Conservation (phyloP, 2,329 filamentous ascomycete genomes). For the Huntiella decipiens region DNA sequence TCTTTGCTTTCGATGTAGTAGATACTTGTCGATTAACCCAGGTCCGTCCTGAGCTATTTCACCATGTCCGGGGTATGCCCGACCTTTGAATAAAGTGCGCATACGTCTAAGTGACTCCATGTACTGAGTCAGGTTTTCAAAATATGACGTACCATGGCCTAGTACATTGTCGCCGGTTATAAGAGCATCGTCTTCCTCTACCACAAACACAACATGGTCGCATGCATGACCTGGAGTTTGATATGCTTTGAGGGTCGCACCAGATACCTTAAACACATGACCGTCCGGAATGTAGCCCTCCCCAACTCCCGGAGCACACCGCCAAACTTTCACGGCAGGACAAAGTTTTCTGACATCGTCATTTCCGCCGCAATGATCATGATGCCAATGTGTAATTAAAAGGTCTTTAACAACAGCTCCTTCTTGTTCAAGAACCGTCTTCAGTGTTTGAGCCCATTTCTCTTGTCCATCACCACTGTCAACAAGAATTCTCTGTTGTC, state of each 20-base stretch:
- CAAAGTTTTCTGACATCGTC: conserved; percentile 44
- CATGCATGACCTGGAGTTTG: conserved; percentile 49
- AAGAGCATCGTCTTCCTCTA: conserved; percentile 63
- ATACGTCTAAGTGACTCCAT: conserved; percentile 51
- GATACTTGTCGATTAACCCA: conserved; percentile 61
- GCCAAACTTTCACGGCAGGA: conserved; percentile 47
- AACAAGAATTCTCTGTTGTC: conserved; percentile 54
- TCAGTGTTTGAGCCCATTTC: conserved; percentile 51
- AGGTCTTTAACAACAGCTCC: conserved; percentile 47
- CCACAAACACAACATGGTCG: conserved; percentile 64
- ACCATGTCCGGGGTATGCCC: conserved; percentile 79
- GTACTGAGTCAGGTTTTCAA: conserved; percentile 56
- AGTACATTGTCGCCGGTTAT: conserved; percentile 83
- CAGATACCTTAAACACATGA: conserved; percentile 35
- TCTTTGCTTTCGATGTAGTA: conserved; percentile 58
- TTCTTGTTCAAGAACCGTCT: conserved; percentile 45
- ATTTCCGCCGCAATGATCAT: conserved; percentile 66
- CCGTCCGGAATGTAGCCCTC: conserved; percentile 27
- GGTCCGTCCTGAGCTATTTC: conserved; percentile 55
- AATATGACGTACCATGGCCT: conserved; percentile 71
- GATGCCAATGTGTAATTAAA: conserved; percentile 83
- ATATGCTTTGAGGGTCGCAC: conserved; percentile 47
- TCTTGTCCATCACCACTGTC: conserved; percentile 75
- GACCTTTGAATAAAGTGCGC: conserved; percentile 39
- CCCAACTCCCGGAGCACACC: conserved; percentile 35